Percentiles rank a stretch among this genome's conserved stretches.
Evolutionary conservation across 164 flowering plant species (phyloP).

Genomic region (Cinnamomum micranthum): DNA sequence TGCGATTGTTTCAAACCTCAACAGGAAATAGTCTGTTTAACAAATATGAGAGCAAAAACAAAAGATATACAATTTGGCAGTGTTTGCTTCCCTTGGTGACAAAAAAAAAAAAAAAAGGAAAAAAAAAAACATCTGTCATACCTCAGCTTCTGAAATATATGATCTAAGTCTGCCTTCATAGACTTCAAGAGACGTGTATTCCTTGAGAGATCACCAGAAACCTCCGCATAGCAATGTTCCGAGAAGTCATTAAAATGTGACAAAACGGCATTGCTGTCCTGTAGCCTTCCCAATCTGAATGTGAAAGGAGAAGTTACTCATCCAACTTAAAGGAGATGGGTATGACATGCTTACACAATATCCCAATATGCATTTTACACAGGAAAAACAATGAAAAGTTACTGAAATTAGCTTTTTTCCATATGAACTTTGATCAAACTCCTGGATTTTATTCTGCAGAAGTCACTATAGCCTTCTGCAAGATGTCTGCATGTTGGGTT

Average conservation of each 20-base stretch:
- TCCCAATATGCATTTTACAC: neutral
- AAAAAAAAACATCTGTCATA: conserved; percentile 25
- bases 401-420: neutral
- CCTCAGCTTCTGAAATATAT: conserved; percentile 90
- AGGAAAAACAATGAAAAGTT: neutral
- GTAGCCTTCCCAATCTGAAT: conserved; percentile 87
- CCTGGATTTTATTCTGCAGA: neutral
- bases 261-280: conserved; percentile 92
- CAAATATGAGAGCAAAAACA: neutral
- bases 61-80: neutral
- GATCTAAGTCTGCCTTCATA: conserved; percentile 90
- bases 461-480: neutral
- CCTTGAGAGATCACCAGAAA: conserved; percentile 57
- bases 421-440: neutral
- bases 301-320: neutral
- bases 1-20: neutral
- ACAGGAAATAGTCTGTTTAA: neutral
- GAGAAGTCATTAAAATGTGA: conserved; percentile 90
- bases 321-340: conserved; percentile 3
- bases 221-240: conserved; percentile 68
- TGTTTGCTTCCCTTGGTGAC: neutral
- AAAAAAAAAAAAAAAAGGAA: too few species aligned
- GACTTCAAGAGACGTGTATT: conserved; percentile 70
- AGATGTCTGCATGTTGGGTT: neutral
- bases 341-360: neutral